Conservation (phyloP, 2,329 filamentous ascomycete genomes). For the Macrophomina tecta region DNA sequence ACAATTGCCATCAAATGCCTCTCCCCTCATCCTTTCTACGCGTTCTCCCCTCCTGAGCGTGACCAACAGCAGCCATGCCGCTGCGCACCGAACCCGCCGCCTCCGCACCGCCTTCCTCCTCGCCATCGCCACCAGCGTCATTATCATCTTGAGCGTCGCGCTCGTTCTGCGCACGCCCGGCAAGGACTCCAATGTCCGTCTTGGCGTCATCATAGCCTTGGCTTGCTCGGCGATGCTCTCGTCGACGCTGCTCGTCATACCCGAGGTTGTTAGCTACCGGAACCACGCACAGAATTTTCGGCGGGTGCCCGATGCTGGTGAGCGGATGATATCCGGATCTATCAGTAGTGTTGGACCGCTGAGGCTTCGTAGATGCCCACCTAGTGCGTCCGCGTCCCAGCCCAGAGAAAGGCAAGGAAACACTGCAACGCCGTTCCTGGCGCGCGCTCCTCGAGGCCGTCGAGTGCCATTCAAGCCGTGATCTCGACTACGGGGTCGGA, state of each 20-base stretch:
- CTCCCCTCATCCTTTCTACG: too few relatives aligned
- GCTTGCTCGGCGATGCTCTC: background rate
- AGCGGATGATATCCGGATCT: too few relatives aligned
- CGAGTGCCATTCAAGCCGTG: background rate
- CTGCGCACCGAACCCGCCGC: background rate
- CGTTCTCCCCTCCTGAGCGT: too few relatives aligned
- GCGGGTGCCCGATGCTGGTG: background rate
- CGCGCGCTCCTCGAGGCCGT: background rate
- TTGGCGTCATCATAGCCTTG: background rate
- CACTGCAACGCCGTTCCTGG: too few relatives aligned
- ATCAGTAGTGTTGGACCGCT: too few relatives aligned
- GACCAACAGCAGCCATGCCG: slow-evolving; percentile 6
- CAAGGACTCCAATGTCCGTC: background rate
- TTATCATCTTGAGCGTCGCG: background rate
- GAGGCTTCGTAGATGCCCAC: background rate
- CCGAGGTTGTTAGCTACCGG: background rate
- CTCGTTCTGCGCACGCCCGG: slow-evolving; percentile 6
- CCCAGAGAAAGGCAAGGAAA: too few relatives aligned
- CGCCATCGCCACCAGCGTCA: background rate
- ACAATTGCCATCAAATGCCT: too few relatives aligned
- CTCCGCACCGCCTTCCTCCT: slow-evolving; percentile 2
- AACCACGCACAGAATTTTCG: background rate
- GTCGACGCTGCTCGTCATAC: background rate
- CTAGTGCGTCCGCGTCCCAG: background rate
- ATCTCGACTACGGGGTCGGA: background rate